phyloP scores from a whole-genome alignment of 495 filamentous ascomycete species.

The Bathelium albidoporum region DNA sequence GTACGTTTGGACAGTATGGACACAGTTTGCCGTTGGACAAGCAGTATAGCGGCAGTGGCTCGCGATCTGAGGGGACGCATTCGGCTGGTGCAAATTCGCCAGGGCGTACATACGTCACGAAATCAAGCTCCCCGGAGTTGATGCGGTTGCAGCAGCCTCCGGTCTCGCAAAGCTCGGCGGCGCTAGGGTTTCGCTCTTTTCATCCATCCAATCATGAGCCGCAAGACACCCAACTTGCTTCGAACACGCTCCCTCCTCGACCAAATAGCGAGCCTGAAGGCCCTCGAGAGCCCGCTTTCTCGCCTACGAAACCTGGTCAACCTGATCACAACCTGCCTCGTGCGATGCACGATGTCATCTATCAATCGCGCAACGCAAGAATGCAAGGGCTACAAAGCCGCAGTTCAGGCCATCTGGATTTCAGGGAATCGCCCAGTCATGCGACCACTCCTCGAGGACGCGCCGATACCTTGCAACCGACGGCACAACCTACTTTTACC shows the following conservation, averaged over 20 bases:
- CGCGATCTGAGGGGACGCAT: constrained; percentile 14
- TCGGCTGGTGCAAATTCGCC: constrained; percentile 17
- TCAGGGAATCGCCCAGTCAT: not conserved
- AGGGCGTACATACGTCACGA: constrained; percentile 13
- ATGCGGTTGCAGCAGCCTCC: constrained; percentile 13
- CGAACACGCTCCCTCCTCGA: constrained; percentile 11
- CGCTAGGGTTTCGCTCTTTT: constrained; percentile 14
- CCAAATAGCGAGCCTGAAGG: constrained; percentile 24
- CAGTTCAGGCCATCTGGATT: constrained; percentile 10
- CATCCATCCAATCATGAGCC: constrained; percentile 17
- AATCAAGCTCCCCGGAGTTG: constrained; percentile 20
- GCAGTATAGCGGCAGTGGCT: constrained; percentile 9
- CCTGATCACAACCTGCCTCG: not conserved
- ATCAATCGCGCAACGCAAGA: not conserved
- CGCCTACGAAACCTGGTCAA: not conserved
- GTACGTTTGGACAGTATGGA: constrained; percentile 16
- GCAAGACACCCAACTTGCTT: not conserved
- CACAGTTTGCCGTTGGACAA: constrained; percentile 19
- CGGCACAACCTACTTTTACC: constrained; percentile 22
- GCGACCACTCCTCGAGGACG: constrained; percentile 13
- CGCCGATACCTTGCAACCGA: constrained; percentile 23
- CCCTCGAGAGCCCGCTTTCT: constrained; percentile 5
- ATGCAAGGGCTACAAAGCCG: not conserved
- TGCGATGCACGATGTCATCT: not conserved
- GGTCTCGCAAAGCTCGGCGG: constrained; percentile 17